Evolutionary conservation across 2,329 filamentous ascomycete species (phyloP), one percentile per base, ranked within the genome.

Genomic region (Coniochaeta sp.): DNA sequence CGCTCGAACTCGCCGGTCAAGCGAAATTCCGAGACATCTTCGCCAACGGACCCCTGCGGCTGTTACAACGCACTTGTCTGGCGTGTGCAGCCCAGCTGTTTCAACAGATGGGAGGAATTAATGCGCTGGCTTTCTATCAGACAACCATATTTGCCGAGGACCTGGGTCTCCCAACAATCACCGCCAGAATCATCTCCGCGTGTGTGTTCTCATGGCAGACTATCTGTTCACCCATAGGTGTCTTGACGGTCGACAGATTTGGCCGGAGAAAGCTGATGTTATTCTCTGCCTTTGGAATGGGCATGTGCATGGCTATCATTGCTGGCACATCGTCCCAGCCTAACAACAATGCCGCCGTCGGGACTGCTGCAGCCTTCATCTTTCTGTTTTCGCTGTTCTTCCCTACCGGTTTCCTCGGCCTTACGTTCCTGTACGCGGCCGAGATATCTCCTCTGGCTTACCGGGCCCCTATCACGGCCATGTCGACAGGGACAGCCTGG

Each of bases 151-250:
- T 61, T 8, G 47, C 43, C 3, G 54, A 59, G 12, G 50, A 59
- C n/a, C 56, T 63, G 4, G 62, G 62, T 16, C 57, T 63, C 7
- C 52, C 60, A 12, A 57, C 57, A 8, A 44, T 52, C 34, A 59
- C 55, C 5, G 55, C 62, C 1, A 43, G 62, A 12, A 62, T 62
- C 31, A 59, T 63, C 22, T 59, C 62, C 1, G 62, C 59, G 1
- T 60, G 58, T 0, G 60, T 62, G 36, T 62, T 62, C 40, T 62
- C 62, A 14, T 62, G 58, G 44, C 60, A 63, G 40, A 59, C 57
- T 24, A 16, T 63, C 6, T 58, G 58, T 17, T 63, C 62, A 4
- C 60, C 60, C 2, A 28, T 61, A n/a, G 62, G 60, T 14, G 43
- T 44, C 12, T 22, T 44, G 43, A 44, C 43, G 36, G 57, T 61